These are phyloP conservation scores for Candolleomyces efflorescens DNA, from an alignment of 768 basidiomycete species.

Conservation along the genomic window DNA sequence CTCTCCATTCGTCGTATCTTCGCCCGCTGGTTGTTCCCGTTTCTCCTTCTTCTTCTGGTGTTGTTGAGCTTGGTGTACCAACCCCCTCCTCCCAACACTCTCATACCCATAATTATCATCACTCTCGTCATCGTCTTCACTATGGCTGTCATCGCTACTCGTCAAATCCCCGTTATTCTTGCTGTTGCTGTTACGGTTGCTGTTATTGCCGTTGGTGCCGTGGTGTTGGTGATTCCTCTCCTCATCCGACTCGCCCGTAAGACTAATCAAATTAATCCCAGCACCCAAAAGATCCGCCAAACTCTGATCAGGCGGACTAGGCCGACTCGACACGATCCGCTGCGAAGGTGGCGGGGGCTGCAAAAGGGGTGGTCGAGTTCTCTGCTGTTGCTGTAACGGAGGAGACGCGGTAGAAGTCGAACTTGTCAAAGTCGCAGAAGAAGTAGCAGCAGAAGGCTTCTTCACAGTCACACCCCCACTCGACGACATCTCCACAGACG, in stretches of 20 bases:
- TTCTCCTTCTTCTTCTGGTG: not conserved
- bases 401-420: not conserved
- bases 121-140: constrained; percentile 9
- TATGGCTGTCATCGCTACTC: no score
- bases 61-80: no score
- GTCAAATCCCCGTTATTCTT: not conserved
- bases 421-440: no score
- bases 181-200: no score
- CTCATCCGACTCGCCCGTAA: constrained; percentile 30
- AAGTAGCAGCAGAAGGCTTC: no score
- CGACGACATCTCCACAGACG: no score
- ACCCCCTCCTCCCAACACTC: constrained; percentile 12
- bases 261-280: constrained; percentile 36
- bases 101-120: constrained; percentile 21
- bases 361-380: not conserved
- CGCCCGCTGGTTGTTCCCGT: not conserved
- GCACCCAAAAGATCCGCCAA: constrained; percentile 39
- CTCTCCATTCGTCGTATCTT: no score
- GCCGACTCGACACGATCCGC: constrained; percentile 10
- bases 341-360: constrained; percentile 4
- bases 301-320: constrained; percentile 36
- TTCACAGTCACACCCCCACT: no score
- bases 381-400: constrained; percentile 1
- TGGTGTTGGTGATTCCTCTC: no score
- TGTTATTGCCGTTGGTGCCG: no score